A percentile compares a stretch with the other conserved stretches of the same genome.
phyloP scores from a whole-genome alignment of 2,329 filamentous ascomycete species.

The Tolypocladium tropicale region DNA sequence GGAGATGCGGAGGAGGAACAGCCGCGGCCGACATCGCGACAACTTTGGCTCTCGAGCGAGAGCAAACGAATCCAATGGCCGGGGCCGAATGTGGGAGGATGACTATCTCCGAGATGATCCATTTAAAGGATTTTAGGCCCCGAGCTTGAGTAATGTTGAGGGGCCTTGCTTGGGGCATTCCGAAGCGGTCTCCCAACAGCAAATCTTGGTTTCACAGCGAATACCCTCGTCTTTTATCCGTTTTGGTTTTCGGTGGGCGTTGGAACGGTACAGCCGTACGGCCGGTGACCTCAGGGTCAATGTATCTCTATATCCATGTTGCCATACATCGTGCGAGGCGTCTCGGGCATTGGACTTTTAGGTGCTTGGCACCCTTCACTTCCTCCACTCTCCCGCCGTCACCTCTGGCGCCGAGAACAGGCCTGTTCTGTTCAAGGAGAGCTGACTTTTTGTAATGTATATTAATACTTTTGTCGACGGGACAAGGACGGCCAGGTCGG shows the following conservation, averaged over 20 bases:
- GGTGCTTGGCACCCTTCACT: not conserved
- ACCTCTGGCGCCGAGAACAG: not conserved
- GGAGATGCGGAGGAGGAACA: conserved; percentile 40
- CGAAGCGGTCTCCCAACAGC: not conserved
- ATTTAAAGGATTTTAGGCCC: conserved; percentile 46
- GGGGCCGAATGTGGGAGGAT: conserved; percentile 40
- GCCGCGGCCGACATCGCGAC: conserved; percentile 43
- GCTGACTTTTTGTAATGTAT: too few species aligned
- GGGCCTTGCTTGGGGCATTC: not conserved
- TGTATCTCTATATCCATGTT: not conserved
- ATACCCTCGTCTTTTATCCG: conserved; percentile 6
- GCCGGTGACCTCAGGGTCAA: not conserved
- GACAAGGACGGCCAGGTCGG: not conserved
- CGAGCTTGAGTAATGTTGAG: not conserved
- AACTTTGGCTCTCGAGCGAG: conserved; percentile 35
- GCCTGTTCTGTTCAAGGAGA: not conserved
- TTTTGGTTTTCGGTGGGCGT: not conserved
- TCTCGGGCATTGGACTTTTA: not conserved
- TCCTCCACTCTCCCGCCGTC: too few species aligned
- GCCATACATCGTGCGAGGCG: not conserved
- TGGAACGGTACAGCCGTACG: not conserved
- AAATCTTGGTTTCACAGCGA: conserved; percentile 4
- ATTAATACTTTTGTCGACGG: not conserved
- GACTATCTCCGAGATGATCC: conserved; percentile 51
- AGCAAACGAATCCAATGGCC: conserved; percentile 38